Conservation (phyloP, 78 protist species). For the Isochrysis galbana region DNA sequence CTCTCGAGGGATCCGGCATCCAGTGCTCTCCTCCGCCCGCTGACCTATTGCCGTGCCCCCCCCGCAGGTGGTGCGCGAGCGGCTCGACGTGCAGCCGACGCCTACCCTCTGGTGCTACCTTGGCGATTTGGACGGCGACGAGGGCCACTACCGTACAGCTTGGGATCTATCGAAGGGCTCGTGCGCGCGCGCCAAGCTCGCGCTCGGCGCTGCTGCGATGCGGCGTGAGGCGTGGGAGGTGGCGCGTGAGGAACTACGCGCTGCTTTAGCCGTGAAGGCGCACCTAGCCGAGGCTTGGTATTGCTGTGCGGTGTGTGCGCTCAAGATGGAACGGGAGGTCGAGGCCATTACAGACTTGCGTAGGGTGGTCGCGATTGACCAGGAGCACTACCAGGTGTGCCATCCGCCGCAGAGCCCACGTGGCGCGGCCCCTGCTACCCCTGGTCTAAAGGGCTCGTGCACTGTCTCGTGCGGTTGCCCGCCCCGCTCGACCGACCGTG, state of each 20-base stretch:
- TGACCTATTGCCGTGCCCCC: no score
- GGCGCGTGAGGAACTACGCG: background rate
- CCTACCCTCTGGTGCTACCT: background rate
- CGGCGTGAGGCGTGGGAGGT: background rate
- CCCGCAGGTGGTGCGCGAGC: background rate
- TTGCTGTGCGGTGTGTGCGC: background rate
- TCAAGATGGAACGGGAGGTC: background rate
- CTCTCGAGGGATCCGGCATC: no score
- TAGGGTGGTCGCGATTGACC: background rate
- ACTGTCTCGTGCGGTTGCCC: no score
- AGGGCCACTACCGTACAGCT: background rate
- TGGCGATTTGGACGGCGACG: background rate
- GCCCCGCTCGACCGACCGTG: no score
- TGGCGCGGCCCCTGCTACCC: no score
- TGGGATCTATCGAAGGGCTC: background rate
- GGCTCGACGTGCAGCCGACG: background rate
- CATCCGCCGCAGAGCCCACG: no score
- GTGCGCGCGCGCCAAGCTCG: slow-evolving; percentile 3
- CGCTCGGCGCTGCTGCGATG: slow-evolving; percentile 4
- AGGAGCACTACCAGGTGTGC: background rate
- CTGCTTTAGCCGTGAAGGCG: background rate
- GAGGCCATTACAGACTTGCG: background rate
- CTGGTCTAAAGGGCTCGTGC: no score
- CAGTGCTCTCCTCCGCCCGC: no score
- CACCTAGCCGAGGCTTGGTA: background rate